Percentiles rank a stretch among this genome's conserved stretches.
Evolutionary conservation across 2,329 filamentous ascomycete species (phyloP).

Genomic region (Cytospora piceicola): DNA sequence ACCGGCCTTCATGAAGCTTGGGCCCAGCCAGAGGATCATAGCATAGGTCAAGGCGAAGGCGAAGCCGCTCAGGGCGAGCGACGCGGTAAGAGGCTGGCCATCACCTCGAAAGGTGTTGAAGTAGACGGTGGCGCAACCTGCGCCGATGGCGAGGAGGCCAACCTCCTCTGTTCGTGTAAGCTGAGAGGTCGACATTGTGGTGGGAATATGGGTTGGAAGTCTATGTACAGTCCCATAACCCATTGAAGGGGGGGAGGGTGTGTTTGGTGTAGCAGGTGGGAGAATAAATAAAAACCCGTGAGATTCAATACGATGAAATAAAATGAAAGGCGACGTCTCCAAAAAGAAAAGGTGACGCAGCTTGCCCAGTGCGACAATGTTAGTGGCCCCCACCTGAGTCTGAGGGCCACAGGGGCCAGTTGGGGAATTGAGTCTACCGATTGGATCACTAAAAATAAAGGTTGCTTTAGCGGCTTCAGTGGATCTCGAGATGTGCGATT

Average conservation of each 20-base stretch:
- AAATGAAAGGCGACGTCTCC: constrained; percentile 26
- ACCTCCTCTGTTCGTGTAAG: constrained; percentile 60
- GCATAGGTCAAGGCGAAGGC: constrained; percentile 82
- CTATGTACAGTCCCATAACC: constrained; percentile 13
- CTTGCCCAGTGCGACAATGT: background rate
- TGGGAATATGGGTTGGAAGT: background rate
- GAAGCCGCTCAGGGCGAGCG: constrained; percentile 81
- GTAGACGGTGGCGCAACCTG: constrained; percentile 73
- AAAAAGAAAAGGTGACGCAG: constrained; percentile 22
- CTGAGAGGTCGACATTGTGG: constrained; percentile 21
- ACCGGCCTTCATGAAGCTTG: constrained; percentile 84
- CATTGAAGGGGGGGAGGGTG: background rate
- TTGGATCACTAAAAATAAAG: constrained; percentile 21
- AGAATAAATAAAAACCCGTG: background rate
- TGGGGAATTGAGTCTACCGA: constrained; percentile 20
- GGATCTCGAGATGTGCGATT: constrained; percentile 14
- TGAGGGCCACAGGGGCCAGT: background rate
- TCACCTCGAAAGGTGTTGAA: constrained; percentile 81
- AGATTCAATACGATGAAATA: too few relatives aligned
- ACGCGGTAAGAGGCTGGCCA: constrained; percentile 87
- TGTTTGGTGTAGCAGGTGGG: background rate
- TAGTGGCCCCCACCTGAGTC: background rate
- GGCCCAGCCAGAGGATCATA: constrained; percentile 91
- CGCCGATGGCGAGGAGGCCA: constrained; percentile 63
- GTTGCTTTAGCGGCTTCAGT: constrained; percentile 24